Percentiles rank a stretch among this genome's conserved stretches.
These are phyloP conservation scores for Colletotrichum sp. DNA, from an alignment of 2,329 filamentous ascomycete species.

Conservation along the genomic window DNA sequence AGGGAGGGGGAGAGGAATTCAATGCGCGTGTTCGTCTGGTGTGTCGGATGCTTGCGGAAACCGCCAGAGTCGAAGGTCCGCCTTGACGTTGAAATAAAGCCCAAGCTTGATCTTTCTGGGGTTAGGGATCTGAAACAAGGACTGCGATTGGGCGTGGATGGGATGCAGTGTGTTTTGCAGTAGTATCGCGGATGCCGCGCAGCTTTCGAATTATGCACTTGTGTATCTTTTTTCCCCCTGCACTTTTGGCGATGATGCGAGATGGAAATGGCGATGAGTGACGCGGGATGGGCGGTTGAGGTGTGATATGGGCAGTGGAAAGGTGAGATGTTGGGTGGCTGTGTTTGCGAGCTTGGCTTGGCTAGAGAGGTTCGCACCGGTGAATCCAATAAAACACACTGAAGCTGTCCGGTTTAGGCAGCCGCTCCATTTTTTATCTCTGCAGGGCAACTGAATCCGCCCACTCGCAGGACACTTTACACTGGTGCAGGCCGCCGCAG, in stretches of 20 bases:
- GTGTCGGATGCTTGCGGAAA: not conserved
- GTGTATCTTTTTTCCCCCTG: not conserved
- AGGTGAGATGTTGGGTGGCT: conserved; percentile 2
- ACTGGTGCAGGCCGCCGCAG: not conserved
- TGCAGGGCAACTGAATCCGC: not conserved
- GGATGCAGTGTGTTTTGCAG: not conserved
- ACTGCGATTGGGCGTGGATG: not conserved
- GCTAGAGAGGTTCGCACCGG: not conserved
- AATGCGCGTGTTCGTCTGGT: conserved; percentile 13
- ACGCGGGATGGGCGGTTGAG: not conserved
- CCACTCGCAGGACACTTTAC: not conserved
- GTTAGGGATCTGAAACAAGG: not conserved
- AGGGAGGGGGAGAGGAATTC: not conserved
- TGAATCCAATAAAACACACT: not conserved
- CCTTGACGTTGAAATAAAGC: conserved; percentile 15
- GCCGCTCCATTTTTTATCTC: not conserved
- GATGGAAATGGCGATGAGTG: not conserved
- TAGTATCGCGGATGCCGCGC: not conserved
- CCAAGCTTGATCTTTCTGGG: not conserved
- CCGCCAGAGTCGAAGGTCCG: not conserved
- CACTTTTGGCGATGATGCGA: not conserved
- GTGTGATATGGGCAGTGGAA: not conserved
- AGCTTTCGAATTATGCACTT: not conserved
- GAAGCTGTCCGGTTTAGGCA: conserved; percentile 13
- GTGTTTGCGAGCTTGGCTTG: not conserved